These are phyloP conservation scores for Coniella vitis DNA, from an alignment of 2,329 filamentous ascomycete genomes.

Conservation along the genomic window DNA sequence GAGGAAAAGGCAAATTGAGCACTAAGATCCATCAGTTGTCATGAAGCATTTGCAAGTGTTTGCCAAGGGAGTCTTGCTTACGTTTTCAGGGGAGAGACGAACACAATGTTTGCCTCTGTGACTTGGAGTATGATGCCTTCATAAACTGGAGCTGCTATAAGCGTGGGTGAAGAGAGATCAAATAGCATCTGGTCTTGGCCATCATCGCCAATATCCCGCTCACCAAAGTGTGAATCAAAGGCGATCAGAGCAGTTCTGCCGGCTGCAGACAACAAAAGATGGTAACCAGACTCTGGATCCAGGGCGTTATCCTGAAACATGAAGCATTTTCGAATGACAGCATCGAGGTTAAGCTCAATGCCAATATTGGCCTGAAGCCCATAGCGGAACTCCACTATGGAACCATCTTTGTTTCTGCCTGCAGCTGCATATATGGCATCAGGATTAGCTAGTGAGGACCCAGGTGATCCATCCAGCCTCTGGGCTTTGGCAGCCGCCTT, in stretches of 20 bases:
- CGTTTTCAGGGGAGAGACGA: slow-evolving; percentile 31
- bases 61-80: slow-evolving; percentile 21
- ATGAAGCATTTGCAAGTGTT: neutral
- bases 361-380: slow-evolving; percentile 64
- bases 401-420: slow-evolving; percentile 54
- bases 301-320: slow-evolving; percentile 31
- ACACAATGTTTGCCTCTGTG: slow-evolving; percentile 40
- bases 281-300: slow-evolving; percentile 24
- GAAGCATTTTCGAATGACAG: slow-evolving; percentile 47
- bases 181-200: slow-evolving; percentile 36
- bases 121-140: slow-evolving; percentile 43
- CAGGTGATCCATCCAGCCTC: slow-evolving; percentile 32
- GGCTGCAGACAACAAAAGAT: slow-evolving; percentile 43
- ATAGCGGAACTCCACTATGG: slow-evolving; percentile 61
- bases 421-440: slow-evolving; percentile 62
- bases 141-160: slow-evolving; percentile 35
- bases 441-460: slow-evolving; percentile 31
- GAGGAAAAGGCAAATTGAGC: slow-evolving; percentile 2
- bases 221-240: slow-evolving; percentile 41
- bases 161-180: slow-evolving; percentile 46
- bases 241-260: slow-evolving; percentile 41
- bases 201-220: slow-evolving; percentile 26
- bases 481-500: slow-evolving; percentile 16
- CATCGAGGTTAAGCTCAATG: slow-evolving; percentile 44
- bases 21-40: slow-evolving; percentile 1